A percentile compares a stretch with the other conserved stretches of the same genome.
Evolutionary conservation across 441 rosid species (phyloP).

Genomic region (Pelargonium australe): DNA sequence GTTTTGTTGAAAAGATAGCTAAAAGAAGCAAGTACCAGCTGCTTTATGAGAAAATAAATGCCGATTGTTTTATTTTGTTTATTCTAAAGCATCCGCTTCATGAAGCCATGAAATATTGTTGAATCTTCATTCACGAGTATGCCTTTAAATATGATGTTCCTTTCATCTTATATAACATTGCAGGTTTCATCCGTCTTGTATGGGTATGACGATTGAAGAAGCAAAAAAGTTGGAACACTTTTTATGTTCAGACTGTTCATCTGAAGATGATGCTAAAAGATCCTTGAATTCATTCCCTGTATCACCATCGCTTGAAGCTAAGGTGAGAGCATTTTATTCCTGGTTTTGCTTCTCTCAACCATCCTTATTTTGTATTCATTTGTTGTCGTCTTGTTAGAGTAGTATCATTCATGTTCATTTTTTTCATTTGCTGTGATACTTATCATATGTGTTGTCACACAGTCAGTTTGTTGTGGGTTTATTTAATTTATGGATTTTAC

Average conservation of each 20-base stretch:
- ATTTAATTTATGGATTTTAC: background rate
- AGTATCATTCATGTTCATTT: background rate
- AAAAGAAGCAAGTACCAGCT: background rate
- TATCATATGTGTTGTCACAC: background rate
- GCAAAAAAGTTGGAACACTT: constrained; percentile 78
- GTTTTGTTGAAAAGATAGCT: background rate
- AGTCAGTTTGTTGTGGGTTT: background rate
- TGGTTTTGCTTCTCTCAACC: background rate
- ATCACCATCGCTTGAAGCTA: constrained; percentile 54
- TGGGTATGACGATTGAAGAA: constrained; percentile 83
- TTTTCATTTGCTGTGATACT: background rate
- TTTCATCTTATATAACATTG: background rate
- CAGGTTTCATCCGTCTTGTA: constrained; percentile 80
- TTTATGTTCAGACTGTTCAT: constrained; percentile 68
- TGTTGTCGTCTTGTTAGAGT: background rate
- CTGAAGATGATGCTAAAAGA: constrained; percentile 57
- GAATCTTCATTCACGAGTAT: background rate
- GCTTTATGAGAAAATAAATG: background rate
- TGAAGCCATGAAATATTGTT: constrained; percentile 1
- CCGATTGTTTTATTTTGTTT: too few relatives aligned
- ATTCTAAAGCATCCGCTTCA: background rate
- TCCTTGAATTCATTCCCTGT: constrained; percentile 43
- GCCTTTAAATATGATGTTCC: background rate
- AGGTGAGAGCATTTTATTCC: constrained; percentile 33
- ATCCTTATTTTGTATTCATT: background rate